A percentile compares a stretch with the other conserved stretches of the same genome.
phyloP scores from a whole-genome alignment of 2,329 filamentous ascomycete species.

The Daldinia sp. region DNA sequence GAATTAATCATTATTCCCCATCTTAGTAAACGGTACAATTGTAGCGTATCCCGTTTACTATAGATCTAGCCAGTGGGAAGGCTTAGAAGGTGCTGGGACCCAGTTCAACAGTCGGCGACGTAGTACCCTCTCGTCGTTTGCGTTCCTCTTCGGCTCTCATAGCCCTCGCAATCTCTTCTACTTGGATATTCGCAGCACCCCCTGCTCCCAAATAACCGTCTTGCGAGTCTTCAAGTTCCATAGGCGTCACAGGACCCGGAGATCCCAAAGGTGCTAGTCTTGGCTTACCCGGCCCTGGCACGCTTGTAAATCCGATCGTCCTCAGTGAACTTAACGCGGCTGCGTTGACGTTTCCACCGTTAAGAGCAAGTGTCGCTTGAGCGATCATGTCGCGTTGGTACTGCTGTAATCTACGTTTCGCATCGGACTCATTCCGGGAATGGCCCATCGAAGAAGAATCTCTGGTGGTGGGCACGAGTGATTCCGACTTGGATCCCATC shows the following conservation, averaged over 20 bases:
- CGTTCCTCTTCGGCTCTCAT: slow-evolving; percentile 52
- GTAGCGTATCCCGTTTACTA: neutral
- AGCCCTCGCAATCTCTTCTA: slow-evolving; percentile 49
- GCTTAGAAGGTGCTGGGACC: slow-evolving; percentile 50
- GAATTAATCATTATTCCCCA: slow-evolving; percentile 2
- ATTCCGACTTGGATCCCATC: slow-evolving; percentile 54
- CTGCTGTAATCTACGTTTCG: slow-evolving; percentile 65
- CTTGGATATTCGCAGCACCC: slow-evolving; percentile 43
- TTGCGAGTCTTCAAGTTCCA: slow-evolving; percentile 64
- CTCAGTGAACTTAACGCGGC: slow-evolving; percentile 54
- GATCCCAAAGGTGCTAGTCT: slow-evolving; percentile 66
- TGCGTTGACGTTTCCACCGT: slow-evolving; percentile 48
- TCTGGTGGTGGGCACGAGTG: slow-evolving; percentile 50
- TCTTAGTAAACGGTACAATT: neutral
- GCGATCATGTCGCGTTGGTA: slow-evolving; percentile 73
- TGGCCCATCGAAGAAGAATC: slow-evolving; percentile 46
- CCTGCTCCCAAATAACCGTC: slow-evolving; percentile 56
- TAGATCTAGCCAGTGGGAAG: neutral
- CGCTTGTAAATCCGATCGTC: slow-evolving; percentile 55
- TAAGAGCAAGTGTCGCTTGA: slow-evolving; percentile 64
- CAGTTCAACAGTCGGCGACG: slow-evolving; percentile 52
- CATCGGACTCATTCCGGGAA: slow-evolving; percentile 59
- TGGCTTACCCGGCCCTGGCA: slow-evolving; percentile 59
- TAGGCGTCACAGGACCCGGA: slow-evolving; percentile 71
- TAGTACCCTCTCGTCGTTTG: slow-evolving; percentile 50